phyloP scores from a whole-genome alignment of 2,329 filamentous ascomycete species.

The Penicillium sp. region DNA sequence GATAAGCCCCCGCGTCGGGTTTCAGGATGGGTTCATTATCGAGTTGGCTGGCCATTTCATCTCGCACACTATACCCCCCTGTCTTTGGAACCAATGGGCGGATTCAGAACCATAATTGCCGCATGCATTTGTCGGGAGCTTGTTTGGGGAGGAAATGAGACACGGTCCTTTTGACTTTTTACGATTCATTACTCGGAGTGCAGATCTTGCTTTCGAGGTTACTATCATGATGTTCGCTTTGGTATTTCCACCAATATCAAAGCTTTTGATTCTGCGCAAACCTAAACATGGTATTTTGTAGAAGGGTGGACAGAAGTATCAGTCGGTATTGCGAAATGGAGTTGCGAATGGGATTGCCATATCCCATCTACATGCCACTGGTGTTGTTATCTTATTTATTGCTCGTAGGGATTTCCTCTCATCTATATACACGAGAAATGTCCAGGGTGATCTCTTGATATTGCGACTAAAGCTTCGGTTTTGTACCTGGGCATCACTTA shows the following conservation, averaged over 20 bases:
- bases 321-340: no score
- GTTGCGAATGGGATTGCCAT: background rate
- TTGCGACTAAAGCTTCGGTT: conserved; percentile 27
- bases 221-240: background rate
- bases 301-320: background rate
- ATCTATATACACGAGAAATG: background rate
- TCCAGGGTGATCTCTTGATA: background rate
- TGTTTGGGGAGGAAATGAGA: conserved; percentile 5
- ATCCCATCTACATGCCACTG: background rate
- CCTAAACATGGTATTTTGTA: background rate
- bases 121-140: conserved; percentile 5
- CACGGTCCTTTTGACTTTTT: background rate
- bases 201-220: background rate
- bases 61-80: conserved; percentile 10
- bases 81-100: conserved; percentile 4
- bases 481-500: conserved; percentile 29
- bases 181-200: conserved; percentile 2
- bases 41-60: conserved; percentile 9
- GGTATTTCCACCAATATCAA: background rate
- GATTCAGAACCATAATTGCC: background rate
- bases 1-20: background rate
- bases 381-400: background rate
- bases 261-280: background rate
- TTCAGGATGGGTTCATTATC: conserved; percentile 4
- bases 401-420: background rate